Conservation (phyloP, 306 rosid genomes). For the Abrus pulchellus region DNA sequence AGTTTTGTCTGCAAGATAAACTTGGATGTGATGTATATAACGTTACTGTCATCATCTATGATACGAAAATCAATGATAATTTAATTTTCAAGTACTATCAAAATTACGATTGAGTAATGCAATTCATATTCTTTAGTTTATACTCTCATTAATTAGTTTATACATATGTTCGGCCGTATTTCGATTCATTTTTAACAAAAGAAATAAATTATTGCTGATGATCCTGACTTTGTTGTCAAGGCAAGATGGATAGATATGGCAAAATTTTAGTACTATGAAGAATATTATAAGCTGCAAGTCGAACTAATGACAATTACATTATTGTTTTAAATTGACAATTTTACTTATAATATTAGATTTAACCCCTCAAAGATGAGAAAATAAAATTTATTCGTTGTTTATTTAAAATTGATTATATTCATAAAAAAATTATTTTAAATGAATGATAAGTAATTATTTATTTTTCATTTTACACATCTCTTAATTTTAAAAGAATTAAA, state of each 20-base stretch:
- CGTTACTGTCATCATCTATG: slow-evolving; percentile 24
- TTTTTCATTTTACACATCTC: too few relatives aligned
- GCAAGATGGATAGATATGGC: background rate
- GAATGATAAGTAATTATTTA: too few relatives aligned
- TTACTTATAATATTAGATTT: background rate
- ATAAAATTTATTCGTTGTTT: too few relatives aligned
- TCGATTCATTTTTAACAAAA: background rate
- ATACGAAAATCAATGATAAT: slow-evolving; percentile 28
- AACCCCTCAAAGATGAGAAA: too few relatives aligned
- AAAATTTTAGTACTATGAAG: background rate
- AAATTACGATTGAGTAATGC: background rate
- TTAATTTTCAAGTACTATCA: background rate
- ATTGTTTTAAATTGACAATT: slow-evolving; percentile 16
- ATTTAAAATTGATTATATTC: too few relatives aligned
- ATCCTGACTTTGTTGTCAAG: background rate
- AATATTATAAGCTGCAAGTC: slow-evolving; percentile 23
- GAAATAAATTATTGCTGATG: background rate
- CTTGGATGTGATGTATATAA: slow-evolving; percentile 25
- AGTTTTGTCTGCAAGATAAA: background rate
- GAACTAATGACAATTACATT: background rate
- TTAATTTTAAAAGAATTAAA: too few relatives aligned
- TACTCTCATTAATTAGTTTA: background rate
- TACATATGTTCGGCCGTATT: background rate
- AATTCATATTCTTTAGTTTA: slow-evolving; percentile 16
- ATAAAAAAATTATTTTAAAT: too few relatives aligned